phyloP scores from a whole-genome alignment of 495 filamentous ascomycete species.

The Massariosphaeria phaeospora region DNA sequence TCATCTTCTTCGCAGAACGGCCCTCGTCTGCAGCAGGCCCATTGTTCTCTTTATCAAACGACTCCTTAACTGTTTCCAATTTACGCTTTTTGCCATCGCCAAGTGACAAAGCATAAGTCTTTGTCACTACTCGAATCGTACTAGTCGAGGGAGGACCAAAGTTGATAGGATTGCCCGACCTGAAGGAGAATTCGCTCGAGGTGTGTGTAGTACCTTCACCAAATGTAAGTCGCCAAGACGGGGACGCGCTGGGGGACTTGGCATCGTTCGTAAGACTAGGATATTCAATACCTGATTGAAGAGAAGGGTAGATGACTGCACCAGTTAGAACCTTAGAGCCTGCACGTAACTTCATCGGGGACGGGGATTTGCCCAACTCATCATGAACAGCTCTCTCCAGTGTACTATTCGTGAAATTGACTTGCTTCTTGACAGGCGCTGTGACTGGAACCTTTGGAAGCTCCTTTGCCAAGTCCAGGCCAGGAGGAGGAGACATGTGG shows the following conservation, averaged over 20 bases:
- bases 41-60: constrained; percentile 30
- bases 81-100: constrained; percentile 40
- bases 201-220: constrained; percentile 17
- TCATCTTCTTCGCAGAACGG: constrained; percentile 37
- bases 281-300: constrained; percentile 24
- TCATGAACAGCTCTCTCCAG: constrained; percentile 41
- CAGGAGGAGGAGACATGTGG: constrained; percentile 43
- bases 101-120: constrained; percentile 23
- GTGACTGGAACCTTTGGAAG: constrained; percentile 36
- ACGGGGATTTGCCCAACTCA: constrained; percentile 26
- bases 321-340: constrained; percentile 19
- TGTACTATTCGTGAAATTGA: constrained; percentile 56
- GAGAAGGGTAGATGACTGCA: constrained; percentile 14
- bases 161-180: constrained; percentile 33
- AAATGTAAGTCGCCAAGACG: constrained; percentile 25
- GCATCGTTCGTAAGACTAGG: constrained; percentile 24
- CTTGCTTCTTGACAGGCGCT: constrained; percentile 49
- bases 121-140: constrained; percentile 30
- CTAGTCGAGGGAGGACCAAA: constrained; percentile 31
- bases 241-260: constrained; percentile 14
- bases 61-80: constrained; percentile 26
- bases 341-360: constrained; percentile 25
- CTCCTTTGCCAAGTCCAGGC: constrained; percentile 37
- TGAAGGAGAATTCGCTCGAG: constrained; percentile 41
- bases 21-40: constrained; percentile 26